Conservation (phyloP, 2,329 filamentous ascomycete genomes). For the Pyrenophora seminiperda region DNA sequence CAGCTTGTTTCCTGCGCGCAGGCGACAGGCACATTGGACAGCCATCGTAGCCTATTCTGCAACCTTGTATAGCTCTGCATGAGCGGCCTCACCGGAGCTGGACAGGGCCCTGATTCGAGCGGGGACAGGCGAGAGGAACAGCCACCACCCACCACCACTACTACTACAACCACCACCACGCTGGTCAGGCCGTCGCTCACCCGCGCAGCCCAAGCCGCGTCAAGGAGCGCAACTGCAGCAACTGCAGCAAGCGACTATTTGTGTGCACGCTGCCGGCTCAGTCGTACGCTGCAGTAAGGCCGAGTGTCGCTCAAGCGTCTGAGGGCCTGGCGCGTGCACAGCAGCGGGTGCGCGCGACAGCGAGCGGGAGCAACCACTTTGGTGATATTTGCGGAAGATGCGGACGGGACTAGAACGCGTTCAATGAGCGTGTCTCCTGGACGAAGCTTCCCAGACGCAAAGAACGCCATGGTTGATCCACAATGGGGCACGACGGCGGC, state of each 20-base stretch:
- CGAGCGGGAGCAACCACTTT: constrained; percentile 16
- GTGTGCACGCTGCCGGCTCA: constrained; percentile 18
- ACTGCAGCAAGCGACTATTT: constrained; percentile 18
- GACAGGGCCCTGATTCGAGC: constrained; percentile 37
- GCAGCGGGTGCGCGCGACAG: constrained; percentile 14
- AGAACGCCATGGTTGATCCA: constrained; percentile 37
- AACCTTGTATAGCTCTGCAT: constrained; percentile 45
- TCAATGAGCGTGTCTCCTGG: constrained; percentile 43
- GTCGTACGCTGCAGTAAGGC: constrained; percentile 18
- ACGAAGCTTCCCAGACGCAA: constrained; percentile 35
- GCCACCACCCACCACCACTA: constrained; percentile 23
- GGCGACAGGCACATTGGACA: constrained; percentile 40
- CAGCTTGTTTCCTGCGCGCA: constrained; percentile 36
- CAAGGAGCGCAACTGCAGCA: constrained; percentile 15
- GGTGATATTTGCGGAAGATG: constrained; percentile 24
- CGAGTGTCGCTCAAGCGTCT: constrained; percentile 7
- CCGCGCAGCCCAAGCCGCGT: constrained; percentile 5
- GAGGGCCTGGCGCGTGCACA: constrained; percentile 8
- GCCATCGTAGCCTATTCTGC: constrained; percentile 35
- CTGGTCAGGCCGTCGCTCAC: constrained; percentile 17
- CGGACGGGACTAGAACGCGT: constrained; percentile 36
- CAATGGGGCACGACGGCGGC: constrained; percentile 22
- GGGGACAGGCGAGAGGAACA: constrained; percentile 28
- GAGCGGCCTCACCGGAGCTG: constrained; percentile 43
- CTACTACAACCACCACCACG: constrained; percentile 20